Conservation (phyloP, 2,329 filamentous ascomycete genomes). For the Cordyceps javanica region DNA sequence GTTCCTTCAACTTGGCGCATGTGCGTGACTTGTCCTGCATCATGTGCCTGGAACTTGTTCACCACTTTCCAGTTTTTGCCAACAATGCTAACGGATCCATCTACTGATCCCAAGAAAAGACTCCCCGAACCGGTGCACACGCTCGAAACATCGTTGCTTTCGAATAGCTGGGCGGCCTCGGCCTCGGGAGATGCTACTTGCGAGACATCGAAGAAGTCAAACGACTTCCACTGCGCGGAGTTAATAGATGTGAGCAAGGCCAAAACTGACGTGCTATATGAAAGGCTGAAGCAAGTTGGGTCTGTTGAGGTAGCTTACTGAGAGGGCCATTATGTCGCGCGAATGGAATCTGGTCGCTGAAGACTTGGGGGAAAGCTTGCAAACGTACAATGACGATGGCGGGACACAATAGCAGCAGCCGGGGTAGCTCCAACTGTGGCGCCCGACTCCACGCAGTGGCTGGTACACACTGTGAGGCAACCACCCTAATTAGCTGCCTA, state of each 20-base stretch:
- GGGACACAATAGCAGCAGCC: neutral
- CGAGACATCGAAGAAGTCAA: conserved; percentile 97
- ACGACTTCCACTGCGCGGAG: conserved; percentile 80
- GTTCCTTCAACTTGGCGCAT: conserved; percentile 90
- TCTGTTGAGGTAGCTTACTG: conserved; percentile 13
- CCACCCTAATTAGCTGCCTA: no score
- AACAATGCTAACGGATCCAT: conserved; percentile 83
- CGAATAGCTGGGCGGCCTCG: conserved; percentile 71
- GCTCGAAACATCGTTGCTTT: conserved; percentile 75
- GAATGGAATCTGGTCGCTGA: neutral
- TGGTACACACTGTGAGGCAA: no score
- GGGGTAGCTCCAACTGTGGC: conserved; percentile 10
- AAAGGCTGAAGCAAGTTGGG: neutral
- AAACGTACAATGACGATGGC: conserved; percentile 10
- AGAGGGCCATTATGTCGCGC: conserved; percentile 21
- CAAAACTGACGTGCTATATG: no score
- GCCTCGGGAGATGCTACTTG: conserved; percentile 74
- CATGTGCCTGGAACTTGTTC: conserved; percentile 81
- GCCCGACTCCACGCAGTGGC: neutral
- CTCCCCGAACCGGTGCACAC: conserved; percentile 83
- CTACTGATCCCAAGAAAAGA: conserved; percentile 78
- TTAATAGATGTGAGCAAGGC: neutral
- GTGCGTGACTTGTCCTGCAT: conserved; percentile 73
- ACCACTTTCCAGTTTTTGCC: conserved; percentile 82
- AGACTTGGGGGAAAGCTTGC: neutral